These are phyloP conservation scores for Nigrospora sphaerica DNA, from an alignment of 2,329 filamentous ascomycete species.

Conservation along the genomic window DNA sequence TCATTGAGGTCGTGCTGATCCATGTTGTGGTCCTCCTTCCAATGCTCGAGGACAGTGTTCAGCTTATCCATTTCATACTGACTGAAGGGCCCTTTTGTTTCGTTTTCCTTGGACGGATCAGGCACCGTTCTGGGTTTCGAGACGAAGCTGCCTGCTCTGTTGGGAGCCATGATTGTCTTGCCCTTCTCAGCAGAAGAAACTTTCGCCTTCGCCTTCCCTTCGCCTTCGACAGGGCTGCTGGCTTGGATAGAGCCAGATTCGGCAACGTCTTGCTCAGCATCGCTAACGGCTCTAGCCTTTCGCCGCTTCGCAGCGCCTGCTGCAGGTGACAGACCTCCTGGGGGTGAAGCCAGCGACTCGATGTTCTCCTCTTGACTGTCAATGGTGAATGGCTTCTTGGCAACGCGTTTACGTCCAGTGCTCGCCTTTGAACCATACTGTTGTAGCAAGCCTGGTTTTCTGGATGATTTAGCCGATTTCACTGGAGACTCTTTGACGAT, in stretches of 20 bases:
- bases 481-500: too few relatives aligned
- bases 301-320: too few relatives aligned
- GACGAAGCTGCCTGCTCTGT: neutral
- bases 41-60: slow-evolving; percentile 33
- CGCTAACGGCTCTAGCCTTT: too few relatives aligned
- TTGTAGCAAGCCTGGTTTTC: too few relatives aligned
- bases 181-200: neutral
- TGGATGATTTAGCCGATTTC: slow-evolving; percentile 1
- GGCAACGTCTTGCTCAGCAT: neutral
- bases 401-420: slow-evolving; percentile 16
- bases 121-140: slow-evolving; percentile 2
- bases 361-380: slow-evolving; percentile 3
- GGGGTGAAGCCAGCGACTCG: neutral
- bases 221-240: neutral
- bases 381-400: slow-evolving; percentile 16
- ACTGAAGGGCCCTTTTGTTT: slow-evolving; percentile 31
- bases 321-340: too few relatives aligned
- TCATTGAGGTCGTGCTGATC: slow-evolving; percentile 39
- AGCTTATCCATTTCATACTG: slow-evolving; percentile 35
- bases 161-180: neutral
- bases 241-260: neutral
- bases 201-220: neutral
- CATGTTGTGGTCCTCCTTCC: slow-evolving; percentile 33
- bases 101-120: slow-evolving; percentile 2
- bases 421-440: slow-evolving; percentile 9